These are phyloP conservation scores for Sarocladium strictum DNA, from an alignment of 2,329 filamentous ascomycete species.

Conservation along the genomic window DNA sequence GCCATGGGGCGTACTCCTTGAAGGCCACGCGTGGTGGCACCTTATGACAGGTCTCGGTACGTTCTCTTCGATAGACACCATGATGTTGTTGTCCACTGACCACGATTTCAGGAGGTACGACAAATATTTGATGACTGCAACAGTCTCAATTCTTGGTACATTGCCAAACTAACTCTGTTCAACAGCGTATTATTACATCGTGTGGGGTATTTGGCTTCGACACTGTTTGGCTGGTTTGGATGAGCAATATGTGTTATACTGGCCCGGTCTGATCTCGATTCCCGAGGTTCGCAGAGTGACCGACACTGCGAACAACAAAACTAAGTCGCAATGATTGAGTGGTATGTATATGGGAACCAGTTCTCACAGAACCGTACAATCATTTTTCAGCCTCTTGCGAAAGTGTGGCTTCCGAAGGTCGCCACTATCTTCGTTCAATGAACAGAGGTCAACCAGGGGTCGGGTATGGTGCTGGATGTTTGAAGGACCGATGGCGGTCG, in stretches of 20 bases:
- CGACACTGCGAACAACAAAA: background rate
- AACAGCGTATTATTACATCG: constrained; percentile 71
- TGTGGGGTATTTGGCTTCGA: constrained; percentile 77
- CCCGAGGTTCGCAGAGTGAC: constrained; percentile 38
- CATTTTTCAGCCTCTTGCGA: no score
- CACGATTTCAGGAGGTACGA: background rate
- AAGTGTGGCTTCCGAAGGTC: no score
- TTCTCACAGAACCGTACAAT: no score
- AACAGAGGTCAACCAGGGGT: no score
- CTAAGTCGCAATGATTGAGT: background rate
- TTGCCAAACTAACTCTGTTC: background rate
- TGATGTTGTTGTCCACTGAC: background rate
- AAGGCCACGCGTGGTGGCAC: constrained; percentile 59
- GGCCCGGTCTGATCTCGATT: constrained; percentile 56
- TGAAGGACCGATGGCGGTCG: no score
- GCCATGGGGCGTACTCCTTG: constrained; percentile 72
- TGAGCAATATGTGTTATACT: constrained; percentile 64
- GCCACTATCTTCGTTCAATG: no score
- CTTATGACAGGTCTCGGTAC: constrained; percentile 70
- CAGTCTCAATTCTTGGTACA: no score
- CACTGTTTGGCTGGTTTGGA: constrained; percentile 69
- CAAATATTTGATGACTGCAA: background rate
- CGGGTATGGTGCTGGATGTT: no score
- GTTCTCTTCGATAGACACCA: background rate
- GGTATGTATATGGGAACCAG: no score